phyloP scores from a whole-genome alignment of 306 rosid species.

The Castanopsis chinensis region DNA sequence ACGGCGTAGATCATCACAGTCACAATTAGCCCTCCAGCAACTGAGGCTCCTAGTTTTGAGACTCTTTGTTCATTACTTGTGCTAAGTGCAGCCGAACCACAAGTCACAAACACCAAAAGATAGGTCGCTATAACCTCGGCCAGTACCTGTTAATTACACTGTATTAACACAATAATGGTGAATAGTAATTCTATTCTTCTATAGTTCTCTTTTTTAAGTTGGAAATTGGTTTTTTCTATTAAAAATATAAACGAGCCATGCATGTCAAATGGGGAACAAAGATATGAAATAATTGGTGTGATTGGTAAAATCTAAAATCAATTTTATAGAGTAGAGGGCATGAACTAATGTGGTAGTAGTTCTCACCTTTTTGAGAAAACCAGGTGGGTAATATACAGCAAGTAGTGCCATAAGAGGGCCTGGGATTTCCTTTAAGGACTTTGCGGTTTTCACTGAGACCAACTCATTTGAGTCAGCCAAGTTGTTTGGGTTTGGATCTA shows the following conservation, averaged over 20 bases:
- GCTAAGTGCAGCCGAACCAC: conserved; percentile 64
- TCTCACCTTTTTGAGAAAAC: conserved; percentile 50
- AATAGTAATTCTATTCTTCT: not conserved
- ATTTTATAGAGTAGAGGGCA: no score
- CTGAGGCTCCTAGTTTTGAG: conserved; percentile 66
- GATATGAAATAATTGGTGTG: no score
- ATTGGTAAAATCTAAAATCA: no score
- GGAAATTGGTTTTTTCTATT: not conserved
- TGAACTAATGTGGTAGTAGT: no score
- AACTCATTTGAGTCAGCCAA: conserved; percentile 8
- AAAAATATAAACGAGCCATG: not conserved
- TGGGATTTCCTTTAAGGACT: not conserved
- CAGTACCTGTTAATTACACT: conserved; percentile 39
- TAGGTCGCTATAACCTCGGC: conserved; percentile 73
- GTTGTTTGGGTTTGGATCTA: conserved; percentile 9
- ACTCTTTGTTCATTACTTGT: conserved; percentile 44
- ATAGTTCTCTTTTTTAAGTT: not conserved
- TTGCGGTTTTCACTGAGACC: conserved; percentile 14
- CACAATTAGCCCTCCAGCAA: conserved; percentile 69
- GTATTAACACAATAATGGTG: not conserved
- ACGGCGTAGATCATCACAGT: conserved; percentile 75
- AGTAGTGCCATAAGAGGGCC: conserved; percentile 11
- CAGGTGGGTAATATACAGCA: conserved; percentile 42
- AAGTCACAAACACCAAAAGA: conserved; percentile 72
- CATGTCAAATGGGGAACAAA: not conserved